Conservation (phyloP, 2,329 filamentous ascomycete species). For the Scolecobasidium constrictum region DNA sequence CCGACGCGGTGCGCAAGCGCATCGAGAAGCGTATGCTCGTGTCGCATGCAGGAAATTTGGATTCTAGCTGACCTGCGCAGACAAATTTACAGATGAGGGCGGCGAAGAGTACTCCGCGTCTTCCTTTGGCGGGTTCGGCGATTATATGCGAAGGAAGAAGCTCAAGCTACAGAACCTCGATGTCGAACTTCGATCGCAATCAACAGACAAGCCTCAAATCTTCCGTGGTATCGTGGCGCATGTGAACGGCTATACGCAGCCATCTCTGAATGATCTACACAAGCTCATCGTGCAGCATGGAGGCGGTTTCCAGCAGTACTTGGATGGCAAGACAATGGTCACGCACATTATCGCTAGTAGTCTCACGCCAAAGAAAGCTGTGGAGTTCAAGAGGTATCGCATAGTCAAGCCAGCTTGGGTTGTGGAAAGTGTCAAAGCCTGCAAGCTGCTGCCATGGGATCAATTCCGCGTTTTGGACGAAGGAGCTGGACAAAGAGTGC, state of each 20-base stretch:
- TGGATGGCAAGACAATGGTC: constrained; percentile 87
- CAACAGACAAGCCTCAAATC: constrained; percentile 61
- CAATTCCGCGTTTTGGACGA: constrained; percentile 77
- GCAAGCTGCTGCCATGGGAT: constrained; percentile 75
- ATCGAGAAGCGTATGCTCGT: constrained; percentile 43
- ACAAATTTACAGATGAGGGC: constrained; percentile 68
- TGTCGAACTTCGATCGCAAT: constrained; percentile 61
- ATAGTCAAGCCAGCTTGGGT: constrained; percentile 95
- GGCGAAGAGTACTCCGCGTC: constrained; percentile 89
- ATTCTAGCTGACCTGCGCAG: constrained; percentile 11
- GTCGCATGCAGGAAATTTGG: constrained; percentile 7
- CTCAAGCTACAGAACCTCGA: constrained; percentile 95
- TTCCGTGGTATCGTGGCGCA: constrained; percentile 88
- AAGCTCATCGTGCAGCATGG: constrained; percentile 81
- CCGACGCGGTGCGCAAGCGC: constrained; percentile 48
- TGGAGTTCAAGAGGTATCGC: constrained; percentile 78
- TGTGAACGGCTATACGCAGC: constrained; percentile 93
- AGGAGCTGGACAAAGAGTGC: constrained; percentile 67
- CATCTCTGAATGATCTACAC: constrained; percentile 81
- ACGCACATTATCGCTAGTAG: constrained; percentile 92
- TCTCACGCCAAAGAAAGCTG: constrained; percentile 82
- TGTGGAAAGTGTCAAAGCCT: constrained; percentile 74
- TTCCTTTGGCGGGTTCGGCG: constrained; percentile 75
- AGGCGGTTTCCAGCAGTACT: constrained; percentile 88
- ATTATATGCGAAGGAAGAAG: constrained; percentile 94